Base-by-base conservation (phyloP, 176 grass and related monocot species). In the Puccinellia tenuiflora region DNA sequence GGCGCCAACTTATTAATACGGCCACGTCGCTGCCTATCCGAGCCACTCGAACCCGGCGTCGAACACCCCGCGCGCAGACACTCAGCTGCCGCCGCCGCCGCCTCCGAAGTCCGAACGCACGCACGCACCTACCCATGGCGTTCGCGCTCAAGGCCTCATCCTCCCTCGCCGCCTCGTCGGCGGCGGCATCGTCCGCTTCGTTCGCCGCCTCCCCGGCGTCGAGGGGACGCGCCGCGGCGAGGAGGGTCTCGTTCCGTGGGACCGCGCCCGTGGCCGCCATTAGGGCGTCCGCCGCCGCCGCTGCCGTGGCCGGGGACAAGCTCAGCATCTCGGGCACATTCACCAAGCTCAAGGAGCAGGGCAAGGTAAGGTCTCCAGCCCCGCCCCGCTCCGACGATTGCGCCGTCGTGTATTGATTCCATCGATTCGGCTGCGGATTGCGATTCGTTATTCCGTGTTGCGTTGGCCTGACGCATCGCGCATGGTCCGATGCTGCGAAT, bases 321-420 rank as follows among this genome's bases (percentile, higher is more conserved):
- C 63, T 68, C 63, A 80, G 57, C 83, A 96, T 96, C 84, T 92
- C 93, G 4, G 88, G 91, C n/a, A 91, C 90, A 7, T 96, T 96
- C 88, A 68, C 90, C 53, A 88, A 87, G 57, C 93, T 96, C 77
- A 90, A 33, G 89, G 81, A 76, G 84, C 76, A 85, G 83, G 93
- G 93, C 24, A 96, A 91, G 90, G 93, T 93, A 18, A 55, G 73
- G n/a, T 12, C 47, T 56, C 51, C 28, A 6, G n/a, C 1, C 9
- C 9, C 51, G 8, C 20, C 3, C 38, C 34, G 10, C 42, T 56
- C 2, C 79, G 6, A 30, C 20, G 15, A 11, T 6, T 64, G 2
- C 18, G 9, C 24, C n/a, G n/a, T n/a, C n/a, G 0, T 20, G 22
- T 73, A 10, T 30, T 48, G 42, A 11, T 48, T 73, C 22, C 38